phyloP scores from a whole-genome alignment of 1,139 yeast genomes.

The Eremothecium cymbalariae region DNA sequence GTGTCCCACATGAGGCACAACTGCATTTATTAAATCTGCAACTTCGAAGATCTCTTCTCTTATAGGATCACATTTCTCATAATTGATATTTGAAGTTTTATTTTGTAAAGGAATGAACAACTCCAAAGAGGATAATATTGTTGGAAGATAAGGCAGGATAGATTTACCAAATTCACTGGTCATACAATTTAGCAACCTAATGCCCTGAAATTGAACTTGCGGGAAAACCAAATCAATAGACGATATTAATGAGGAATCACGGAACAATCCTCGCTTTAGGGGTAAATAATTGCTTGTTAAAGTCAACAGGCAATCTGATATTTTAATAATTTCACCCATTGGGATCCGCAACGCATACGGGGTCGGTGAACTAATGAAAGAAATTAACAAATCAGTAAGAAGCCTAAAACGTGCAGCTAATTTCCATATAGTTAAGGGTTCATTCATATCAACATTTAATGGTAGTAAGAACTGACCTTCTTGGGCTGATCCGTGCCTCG shows the following conservation, averaged over 20 bases:
- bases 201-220: conserved; percentile 40
- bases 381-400: conserved; percentile 39
- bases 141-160: conserved; percentile 42
- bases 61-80: conserved; percentile 24
- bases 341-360: conserved; percentile 46
- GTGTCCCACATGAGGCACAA: conserved; percentile 26
- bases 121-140: conserved; percentile 46
- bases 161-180: conserved; percentile 39
- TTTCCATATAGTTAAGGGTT: conserved; percentile 42
- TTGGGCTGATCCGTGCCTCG: conserved; percentile 30
- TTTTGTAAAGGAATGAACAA: conserved; percentile 41
- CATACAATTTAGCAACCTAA: conserved; percentile 37
- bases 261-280: conserved; percentile 51
- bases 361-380: conserved; percentile 41
- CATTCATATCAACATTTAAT: conserved; percentile 50
- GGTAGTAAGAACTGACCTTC: conserved; percentile 36
- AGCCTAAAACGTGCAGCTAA: conserved; percentile 44
- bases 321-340: conserved; percentile 43
- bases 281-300: conserved; percentile 48
- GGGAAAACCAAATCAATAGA: conserved; percentile 38
- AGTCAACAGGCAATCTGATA: conserved; percentile 46
- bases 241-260: conserved; percentile 38
- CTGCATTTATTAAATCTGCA: conserved; percentile 16
- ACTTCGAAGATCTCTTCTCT: conserved; percentile 19
- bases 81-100: conserved; percentile 29